phyloP scores from a whole-genome alignment of 805 yeast species.

The Candida boidinii region DNA sequence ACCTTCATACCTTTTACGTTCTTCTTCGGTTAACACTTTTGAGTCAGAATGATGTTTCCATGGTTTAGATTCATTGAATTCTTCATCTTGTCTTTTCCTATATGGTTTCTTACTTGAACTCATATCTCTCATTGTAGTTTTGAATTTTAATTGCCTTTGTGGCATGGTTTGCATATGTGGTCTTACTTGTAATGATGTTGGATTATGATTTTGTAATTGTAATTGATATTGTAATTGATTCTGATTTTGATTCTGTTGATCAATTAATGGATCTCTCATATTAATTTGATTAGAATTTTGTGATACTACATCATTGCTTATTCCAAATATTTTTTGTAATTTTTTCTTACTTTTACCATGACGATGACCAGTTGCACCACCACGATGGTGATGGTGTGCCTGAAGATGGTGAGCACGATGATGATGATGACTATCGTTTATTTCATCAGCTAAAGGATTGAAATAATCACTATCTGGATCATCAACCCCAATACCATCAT shows the following conservation, averaged over 20 bases:
- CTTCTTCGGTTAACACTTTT: slow-evolving; percentile 41
- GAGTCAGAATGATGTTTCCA: slow-evolving; percentile 81
- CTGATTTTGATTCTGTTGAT: slow-evolving; percentile 1
- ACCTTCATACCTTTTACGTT: slow-evolving; percentile 85
- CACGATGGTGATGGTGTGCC: slow-evolving; percentile 15
- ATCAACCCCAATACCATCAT: neutral
- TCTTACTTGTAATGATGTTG: neutral
- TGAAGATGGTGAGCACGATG: slow-evolving; percentile 1
- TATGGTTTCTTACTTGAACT: slow-evolving; percentile 11
- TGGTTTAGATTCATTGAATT: slow-evolving; percentile 82
- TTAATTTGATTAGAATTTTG: neutral
- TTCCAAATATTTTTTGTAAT: slow-evolving; percentile 14
- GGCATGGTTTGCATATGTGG: no score
- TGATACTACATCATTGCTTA: slow-evolving; percentile 4
- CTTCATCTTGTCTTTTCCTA: slow-evolving; percentile 29
- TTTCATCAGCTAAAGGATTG: neutral
- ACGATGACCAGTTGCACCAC: no score
- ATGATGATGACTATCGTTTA: no score
- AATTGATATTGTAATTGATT: neutral
- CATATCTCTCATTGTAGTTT: slow-evolving; percentile 42
- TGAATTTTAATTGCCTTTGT: slow-evolving; percentile 31
- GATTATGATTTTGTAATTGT: slow-evolving; percentile 1
- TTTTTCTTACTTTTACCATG: slow-evolving; percentile 13
- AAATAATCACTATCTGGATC: neutral
- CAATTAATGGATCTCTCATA: neutral